phyloP scores from a whole-genome alignment of 225 moss, liverwort and hornwort species.

The Pseudisothecium myosuroides region DNA sequence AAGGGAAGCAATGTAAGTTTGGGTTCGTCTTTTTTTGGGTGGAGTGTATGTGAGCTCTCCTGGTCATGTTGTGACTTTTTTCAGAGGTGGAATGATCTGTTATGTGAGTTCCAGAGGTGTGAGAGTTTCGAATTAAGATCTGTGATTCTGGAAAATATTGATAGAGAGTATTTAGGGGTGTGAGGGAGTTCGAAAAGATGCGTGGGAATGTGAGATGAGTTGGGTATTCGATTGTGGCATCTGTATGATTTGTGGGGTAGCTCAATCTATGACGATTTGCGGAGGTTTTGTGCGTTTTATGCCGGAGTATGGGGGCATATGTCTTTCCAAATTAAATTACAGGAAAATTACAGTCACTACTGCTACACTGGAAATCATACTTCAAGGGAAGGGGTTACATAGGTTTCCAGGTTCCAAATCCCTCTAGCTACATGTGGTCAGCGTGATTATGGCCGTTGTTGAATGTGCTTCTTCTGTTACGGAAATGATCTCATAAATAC shows the following conservation, averaged over 20 bases:
- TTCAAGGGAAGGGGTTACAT: not conserved
- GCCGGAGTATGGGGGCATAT: not conserved
- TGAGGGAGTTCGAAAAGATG: not conserved
- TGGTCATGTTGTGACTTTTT: not conserved
- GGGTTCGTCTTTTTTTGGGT: not conserved
- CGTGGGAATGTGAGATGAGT: not conserved
- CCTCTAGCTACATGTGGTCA: not conserved
- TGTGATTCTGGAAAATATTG: not conserved
- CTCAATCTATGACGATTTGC: not conserved
- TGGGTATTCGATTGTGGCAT: not conserved
- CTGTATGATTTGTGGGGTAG: not conserved
- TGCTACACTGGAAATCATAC: too few relatives aligned
- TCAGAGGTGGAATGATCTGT: not conserved
- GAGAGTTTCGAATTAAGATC: not conserved
- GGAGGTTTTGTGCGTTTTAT: not conserved
- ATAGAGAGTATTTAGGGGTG: not conserved
- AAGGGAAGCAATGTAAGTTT: conserved; percentile 89
- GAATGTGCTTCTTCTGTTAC: not conserved
- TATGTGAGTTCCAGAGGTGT: not conserved
- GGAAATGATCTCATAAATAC: too few relatives aligned
- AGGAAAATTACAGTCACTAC: not conserved
- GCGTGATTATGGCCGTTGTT: not conserved
- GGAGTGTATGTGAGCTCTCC: not conserved
- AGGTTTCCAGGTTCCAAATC: not conserved
- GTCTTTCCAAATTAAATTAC: not conserved